Base-by-base conservation (phyloP, 225 moss, liverwort and hornwort species). In the Marchantia paleacea region DNA sequence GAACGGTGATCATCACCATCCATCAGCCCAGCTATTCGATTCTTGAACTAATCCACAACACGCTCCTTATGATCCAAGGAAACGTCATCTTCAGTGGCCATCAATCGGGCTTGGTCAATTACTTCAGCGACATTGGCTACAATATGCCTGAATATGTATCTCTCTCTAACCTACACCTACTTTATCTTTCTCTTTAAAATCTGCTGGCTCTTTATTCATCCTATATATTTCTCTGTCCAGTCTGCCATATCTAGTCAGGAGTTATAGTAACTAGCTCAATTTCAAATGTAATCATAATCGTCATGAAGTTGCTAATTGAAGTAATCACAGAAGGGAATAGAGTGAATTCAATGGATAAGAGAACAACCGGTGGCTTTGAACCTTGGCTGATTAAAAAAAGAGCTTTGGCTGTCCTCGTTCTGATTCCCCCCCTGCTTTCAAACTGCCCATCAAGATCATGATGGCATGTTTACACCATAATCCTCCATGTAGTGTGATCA, bases 1-100 rank as follows among this genome's bases (percentile, higher is more conserved):
- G 80, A 5, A 83, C 83, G 30, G 78, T 83, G 60, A 73, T 83
- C 13, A n/a, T 83, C 9, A 79, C 83, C 48, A 79, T 83, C 63
- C 71, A 83, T 55, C 83, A 83, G 73, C 71, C 83, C 30, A 72
- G 62, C 31, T 79, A 77, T 55, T 49, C 49, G 29, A 83, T 83
- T 61, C 79, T 78, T 9, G 69, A 83, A 24, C 78, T 79, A 18
- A 70, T 83, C 51, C 78, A 79, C 72, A 83, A 83, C 16, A 78
- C 78, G 39, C 61, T 79, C 19, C 73, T 83, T 63, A 48, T 83
- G 72, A 78, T 77, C 61, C 22, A 80, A 62, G 80, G 72, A 25
- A 80, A 55, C 22, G 60, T 80, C 51, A 74, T 80, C 80, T 80
- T 61, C 73, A 69, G 71, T 52, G 72, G 80, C 3, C 80, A 80